phyloP scores from a whole-genome alignment of 257 asterid species.

The Solanum infundibuliforme region DNA sequence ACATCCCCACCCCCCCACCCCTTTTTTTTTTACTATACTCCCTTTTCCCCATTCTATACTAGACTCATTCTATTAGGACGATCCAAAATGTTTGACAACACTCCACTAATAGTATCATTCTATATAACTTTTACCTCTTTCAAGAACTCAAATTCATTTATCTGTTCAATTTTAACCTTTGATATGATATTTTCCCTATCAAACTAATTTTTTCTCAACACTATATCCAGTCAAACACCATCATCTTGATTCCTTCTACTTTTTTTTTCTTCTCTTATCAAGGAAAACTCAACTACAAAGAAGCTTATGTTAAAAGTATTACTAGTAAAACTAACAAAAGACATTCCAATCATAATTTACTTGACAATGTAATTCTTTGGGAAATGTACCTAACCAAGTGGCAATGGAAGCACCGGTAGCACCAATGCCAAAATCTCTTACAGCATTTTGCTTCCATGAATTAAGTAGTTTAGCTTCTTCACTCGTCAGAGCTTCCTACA shows the following conservation, averaged over 20 bases:
- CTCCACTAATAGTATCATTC: neutral
- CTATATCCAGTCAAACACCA: neutral
- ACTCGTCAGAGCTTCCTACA: conserved; percentile 35
- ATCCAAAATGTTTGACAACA: neutral
- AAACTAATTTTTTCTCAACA: neutral
- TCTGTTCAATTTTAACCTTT: neutral
- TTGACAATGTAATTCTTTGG: neutral
- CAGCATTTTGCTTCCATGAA: conserved; percentile 22
- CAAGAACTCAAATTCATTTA: neutral
- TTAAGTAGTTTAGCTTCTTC: conserved; percentile 34
- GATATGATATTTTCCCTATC: neutral
- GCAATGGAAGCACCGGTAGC: conserved; percentile 19
- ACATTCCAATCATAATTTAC: neutral
- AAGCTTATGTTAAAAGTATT: neutral
- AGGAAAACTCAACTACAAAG: neutral
- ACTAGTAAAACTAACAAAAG: neutral
- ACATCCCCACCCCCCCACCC: neutral
- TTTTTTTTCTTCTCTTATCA: neutral
- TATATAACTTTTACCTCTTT: neutral
- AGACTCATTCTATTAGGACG: neutral
- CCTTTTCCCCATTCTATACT: neutral
- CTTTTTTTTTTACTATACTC: too few species aligned
- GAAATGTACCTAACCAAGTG: conserved; percentile 50
- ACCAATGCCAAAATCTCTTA: conserved; percentile 31
- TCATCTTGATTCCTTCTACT: neutral